Base-by-base conservation (phyloP, 768 basidiomycete species). In the Russula vinacea region DNA sequence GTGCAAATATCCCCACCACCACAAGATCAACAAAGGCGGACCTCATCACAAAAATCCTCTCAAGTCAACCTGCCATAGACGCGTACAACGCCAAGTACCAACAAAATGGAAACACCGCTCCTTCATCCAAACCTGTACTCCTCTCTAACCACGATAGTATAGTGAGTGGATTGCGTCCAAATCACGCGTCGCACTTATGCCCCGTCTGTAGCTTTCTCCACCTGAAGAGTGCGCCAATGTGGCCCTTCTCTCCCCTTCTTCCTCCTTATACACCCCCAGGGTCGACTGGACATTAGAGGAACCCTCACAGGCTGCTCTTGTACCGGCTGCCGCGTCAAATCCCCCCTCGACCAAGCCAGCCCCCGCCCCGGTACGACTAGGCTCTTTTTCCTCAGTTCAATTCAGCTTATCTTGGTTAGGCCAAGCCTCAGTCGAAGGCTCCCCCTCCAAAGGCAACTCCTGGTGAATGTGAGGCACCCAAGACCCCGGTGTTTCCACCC, bases 1-100 rank as follows among this genome's bases (percentile, higher is more conserved):
- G 77, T 52, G 88, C 86, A 24, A 63, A 71, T 40, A 75, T 83
- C 60, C 53, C 81, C 5, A 72, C 78, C 39, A 80, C 84, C 0
- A 75, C 81, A 69, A 86, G 85, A 71, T 79, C 83, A 7, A 88
- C 81, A 71, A 91, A 90, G 74, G 71, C 76, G 0, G 89, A 89
- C 68, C 84, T 91, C 71, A 81, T 89, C 67, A 72, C 83, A 35
- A 82, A 81, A 68, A 85, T 90, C 61, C 73, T 83, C 52, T 82
- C 82, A 33, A 82, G 76, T 59, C 76, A 78, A 17, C 70, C 74
- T 0, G 88, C 88, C 1, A 72, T 83, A 53, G 76, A 79, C 40
- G 77, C 78, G 22, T 87, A 84, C 75, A 74, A 80, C 55, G 60
- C 66, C 32, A 69, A 70, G 37, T 64, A 73, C 37, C 62, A 63